Evolutionary conservation across 2,329 filamentous ascomycete species (phyloP).

Genomic region (Aspergillus japonicus): DNA sequence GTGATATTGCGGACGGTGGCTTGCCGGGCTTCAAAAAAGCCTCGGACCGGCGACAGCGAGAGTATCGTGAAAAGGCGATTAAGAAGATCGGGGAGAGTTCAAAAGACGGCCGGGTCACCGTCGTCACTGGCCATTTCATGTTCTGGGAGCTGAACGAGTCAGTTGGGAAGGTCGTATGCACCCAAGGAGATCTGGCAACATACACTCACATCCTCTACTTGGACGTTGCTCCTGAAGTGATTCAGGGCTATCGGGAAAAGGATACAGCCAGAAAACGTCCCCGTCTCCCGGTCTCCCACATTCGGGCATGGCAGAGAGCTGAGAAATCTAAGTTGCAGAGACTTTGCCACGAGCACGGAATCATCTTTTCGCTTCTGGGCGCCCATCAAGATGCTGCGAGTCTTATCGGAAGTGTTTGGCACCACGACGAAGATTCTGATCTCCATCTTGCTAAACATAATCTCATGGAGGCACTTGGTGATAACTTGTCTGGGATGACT

Average conservation of each 20-base stretch:
- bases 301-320: conserved; percentile 49
- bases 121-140: conserved; percentile 58
- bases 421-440: conserved; percentile 44
- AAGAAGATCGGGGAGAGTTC: background rate
- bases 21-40: background rate
- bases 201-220: conserved; percentile 63
- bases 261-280: conserved; percentile 44
- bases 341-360: conserved; percentile 47
- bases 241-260: conserved; percentile 38
- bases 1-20: background rate
- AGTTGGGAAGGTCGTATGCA: conserved; percentile 39
- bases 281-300: conserved; percentile 32
- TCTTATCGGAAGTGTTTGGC: conserved; percentile 35
- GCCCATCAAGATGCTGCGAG: background rate
- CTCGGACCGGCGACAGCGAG: background rate
- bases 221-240: conserved; percentile 36
- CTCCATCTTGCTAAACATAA: conserved; percentile 23
- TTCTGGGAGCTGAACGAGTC: conserved; percentile 45
- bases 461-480: conserved; percentile 37
- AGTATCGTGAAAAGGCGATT: background rate
- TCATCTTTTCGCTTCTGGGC: conserved; percentile 45
- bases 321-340: conserved; percentile 48
- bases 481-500: conserved; percentile 40
- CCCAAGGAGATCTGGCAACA: conserved; percentile 44
- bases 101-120: conserved; percentile 25